Percentiles rank a stretch among this genome's conserved stretches.
phyloP scores from a whole-genome alignment of 306 rosid species.

The Acacia confusa region DNA sequence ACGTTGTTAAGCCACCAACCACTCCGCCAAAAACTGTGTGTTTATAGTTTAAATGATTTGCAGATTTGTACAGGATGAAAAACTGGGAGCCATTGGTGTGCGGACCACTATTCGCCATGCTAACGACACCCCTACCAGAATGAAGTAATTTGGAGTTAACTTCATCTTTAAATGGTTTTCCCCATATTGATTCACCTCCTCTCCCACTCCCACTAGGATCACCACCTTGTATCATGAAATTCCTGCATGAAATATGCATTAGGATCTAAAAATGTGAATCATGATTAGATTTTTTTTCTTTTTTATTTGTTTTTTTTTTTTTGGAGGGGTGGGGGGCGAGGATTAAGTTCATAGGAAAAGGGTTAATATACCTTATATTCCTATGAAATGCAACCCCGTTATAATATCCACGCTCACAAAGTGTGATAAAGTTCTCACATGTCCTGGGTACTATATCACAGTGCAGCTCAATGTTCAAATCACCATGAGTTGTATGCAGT shows the following conservation, averaged over 20 bases:
- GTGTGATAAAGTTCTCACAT: conserved; percentile 92
- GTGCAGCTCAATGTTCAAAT: conserved; percentile 91
- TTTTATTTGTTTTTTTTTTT: no score
- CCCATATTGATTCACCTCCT: conserved; percentile 99
- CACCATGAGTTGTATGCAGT: conserved; percentile 91
- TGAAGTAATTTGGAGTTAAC: conserved; percentile 88
- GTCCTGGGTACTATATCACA: conserved; percentile 95
- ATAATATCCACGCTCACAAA: conserved; percentile 91
- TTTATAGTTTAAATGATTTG: conserved; percentile 88
- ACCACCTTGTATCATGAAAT: conserved; percentile 98
- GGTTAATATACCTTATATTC: conserved; percentile 64
- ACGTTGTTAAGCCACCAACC: conserved; percentile 89
- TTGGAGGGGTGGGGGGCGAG: background rate
- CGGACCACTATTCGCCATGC: conserved; percentile 99
- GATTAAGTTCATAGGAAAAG: background rate
- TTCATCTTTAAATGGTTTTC: conserved; percentile 90
- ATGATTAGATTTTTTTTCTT: background rate
- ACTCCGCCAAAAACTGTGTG: conserved; percentile 93
- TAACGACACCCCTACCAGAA: conserved; percentile 93
- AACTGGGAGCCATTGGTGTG: conserved; percentile 98
- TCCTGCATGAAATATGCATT: conserved; percentile 51
- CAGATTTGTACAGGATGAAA: conserved; percentile 92
- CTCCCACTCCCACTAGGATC: conserved; percentile 96
- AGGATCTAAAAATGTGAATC: conserved; percentile 11
- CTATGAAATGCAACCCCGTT: conserved; percentile 90